A percentile compares a stretch with the other conserved stretches of the same genome.
Conservation (phyloP, 106 monocot genomes). For the Dendrobium nobile region DNA sequence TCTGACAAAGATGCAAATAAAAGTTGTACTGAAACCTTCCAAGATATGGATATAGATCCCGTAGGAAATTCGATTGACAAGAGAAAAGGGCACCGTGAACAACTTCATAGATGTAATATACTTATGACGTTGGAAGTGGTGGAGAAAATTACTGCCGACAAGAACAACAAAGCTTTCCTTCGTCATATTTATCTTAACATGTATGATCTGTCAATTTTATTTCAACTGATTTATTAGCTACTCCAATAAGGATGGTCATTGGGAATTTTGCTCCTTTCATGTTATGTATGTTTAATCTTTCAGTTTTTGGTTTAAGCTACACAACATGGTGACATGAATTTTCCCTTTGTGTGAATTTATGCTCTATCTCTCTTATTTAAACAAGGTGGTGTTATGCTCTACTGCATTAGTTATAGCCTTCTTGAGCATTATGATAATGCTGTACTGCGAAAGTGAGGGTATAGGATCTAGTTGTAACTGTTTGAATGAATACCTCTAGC, state of each 20-base stretch:
- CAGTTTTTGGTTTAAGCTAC: neutral
- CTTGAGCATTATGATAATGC: too few species aligned
- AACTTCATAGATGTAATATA: slow-evolving; percentile 43
- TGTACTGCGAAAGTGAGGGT: too few species aligned
- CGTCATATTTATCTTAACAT: slow-evolving; percentile 64
- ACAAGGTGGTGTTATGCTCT: neutral
- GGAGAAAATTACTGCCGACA: slow-evolving; percentile 51
- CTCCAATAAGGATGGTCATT: neutral
- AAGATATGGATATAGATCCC: slow-evolving; percentile 38
- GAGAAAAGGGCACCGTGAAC: slow-evolving; percentile 37
- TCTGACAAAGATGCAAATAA: slow-evolving; percentile 21
- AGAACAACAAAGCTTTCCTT: slow-evolving; percentile 49
- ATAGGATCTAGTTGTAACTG: too few species aligned
- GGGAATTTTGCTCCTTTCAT: neutral
- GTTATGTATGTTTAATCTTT: neutral
- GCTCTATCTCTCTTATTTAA: neutral
- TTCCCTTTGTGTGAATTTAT: neutral
- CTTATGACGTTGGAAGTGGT: slow-evolving; percentile 53
- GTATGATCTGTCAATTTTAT: slow-evolving; percentile 26
- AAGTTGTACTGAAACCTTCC: slow-evolving; percentile 10
- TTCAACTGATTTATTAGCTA: neutral
- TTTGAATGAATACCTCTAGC: too few species aligned
- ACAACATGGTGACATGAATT: neutral
- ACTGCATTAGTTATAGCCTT: too few species aligned
- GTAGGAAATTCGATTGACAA: slow-evolving; percentile 29